Evolutionary conservation across 1,284 basidiomycete genomes (phyloP), one percentile per base, ranked within the genome.

Genomic region (Cryptococcus jaspeensis): DNA sequence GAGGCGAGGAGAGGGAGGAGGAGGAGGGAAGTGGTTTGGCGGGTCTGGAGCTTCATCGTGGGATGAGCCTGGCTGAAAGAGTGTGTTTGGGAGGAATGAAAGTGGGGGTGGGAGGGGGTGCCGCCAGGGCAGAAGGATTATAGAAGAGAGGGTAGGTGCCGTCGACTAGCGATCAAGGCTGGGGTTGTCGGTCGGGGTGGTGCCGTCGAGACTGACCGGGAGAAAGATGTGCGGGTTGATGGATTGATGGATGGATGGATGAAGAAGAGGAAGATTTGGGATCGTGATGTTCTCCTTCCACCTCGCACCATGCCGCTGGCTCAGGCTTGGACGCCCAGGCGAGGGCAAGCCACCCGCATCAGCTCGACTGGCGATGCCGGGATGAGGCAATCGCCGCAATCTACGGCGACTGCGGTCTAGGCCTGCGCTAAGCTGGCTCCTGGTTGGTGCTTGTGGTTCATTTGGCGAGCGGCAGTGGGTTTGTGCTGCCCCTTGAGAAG

Each of bases 1-100:
- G 63, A 59, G 5, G 65, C 72, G 16, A 72, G 64, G 44, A 72
- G 61, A 32, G 66, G 69, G 23, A 74, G 62, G 45, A 72, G 55
- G 43, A 73, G 55, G 25, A 54, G 44, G 9, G 55, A 47, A 38
- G 43, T 25, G 44, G 50, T 42, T 44, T 52, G 49, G 13, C 15
- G 32, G 36, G 54, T 49, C 23, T 55, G 57, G 41, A 63, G 45
- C 42, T 53, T 60, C 60, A 60, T 61, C 46, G 42, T 53, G 58
- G 42, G 32, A 35, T 46, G 38, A 44, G 25, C 20, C 55, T 41
- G 47, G 53, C 48, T 50, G 59, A 56, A 39, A 41, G 42, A 51
- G 43, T 47, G 42, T 45, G 46, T 40, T 54, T 20, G 50, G 41
- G 36, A 48, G 52, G 52, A 23, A 56, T 49, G 43, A 50, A 36